Conservation (phyloP, 805 yeast genomes). For the Monosporozyma aerobia region DNA sequence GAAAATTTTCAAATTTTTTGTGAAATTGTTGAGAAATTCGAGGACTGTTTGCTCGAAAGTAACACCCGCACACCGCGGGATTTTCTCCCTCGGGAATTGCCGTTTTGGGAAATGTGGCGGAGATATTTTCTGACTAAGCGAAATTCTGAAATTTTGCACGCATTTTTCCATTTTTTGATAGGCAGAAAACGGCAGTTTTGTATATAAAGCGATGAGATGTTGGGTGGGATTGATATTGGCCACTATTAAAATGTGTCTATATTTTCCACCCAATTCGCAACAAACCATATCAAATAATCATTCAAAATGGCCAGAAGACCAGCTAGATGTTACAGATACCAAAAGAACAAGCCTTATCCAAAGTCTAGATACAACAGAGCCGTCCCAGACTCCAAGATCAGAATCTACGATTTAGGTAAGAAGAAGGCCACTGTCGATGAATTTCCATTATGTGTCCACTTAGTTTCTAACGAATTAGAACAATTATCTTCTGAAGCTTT, state of each 20-base stretch:
- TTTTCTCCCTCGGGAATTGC: neutral
- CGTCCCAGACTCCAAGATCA: slow-evolving; percentile 99
- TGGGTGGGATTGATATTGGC: too few species aligned
- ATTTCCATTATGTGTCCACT: slow-evolving; percentile 98
- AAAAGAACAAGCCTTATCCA: slow-evolving; percentile 99
- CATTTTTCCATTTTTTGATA: too few species aligned
- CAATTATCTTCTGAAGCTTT: slow-evolving; percentile 99
- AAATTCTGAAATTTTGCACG: too few species aligned
- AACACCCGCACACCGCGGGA: neutral
- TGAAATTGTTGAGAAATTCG: neutral
- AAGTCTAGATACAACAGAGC: slow-evolving; percentile 99
- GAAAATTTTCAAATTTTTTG: too few species aligned
- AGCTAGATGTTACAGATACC: slow-evolving; percentile 99
- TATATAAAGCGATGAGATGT: too few species aligned
- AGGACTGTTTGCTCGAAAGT: neutral
- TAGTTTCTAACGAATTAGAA: slow-evolving; percentile 98
- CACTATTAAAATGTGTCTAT: too few species aligned
- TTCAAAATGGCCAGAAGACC: slow-evolving; percentile 99
- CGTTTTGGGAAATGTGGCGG: neutral
- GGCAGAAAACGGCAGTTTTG: too few species aligned
- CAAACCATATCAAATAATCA: slow-evolving; percentile 5
- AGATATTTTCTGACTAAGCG: too few species aligned
- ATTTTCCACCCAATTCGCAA: neutral
- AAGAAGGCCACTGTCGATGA: slow-evolving; percentile 99
- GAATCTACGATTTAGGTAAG: slow-evolving; percentile 98